Evolutionary conservation across 2,329 filamentous ascomycete species (phyloP), one percentile per base, ranked within the genome.

Genomic region (Sporothrix brasiliensis): DNA sequence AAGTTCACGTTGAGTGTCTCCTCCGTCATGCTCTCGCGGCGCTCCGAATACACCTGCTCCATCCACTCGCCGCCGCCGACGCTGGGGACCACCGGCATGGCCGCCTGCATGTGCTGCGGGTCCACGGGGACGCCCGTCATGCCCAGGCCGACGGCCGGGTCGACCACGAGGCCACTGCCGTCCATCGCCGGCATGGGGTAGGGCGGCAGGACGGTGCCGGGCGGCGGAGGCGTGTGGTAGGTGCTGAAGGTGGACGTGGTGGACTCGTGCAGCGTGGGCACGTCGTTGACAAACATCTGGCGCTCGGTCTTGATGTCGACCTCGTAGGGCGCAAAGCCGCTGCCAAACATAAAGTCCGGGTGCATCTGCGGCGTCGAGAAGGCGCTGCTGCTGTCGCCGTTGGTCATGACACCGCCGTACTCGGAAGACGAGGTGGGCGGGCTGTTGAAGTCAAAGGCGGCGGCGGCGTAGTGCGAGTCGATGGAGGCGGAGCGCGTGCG

Each of bases 301-400:
- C 92, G 87, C 82, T 97, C 94, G 0, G 94, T 97, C 86, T 94
- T 97, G 83, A 98, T 91, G 79, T 97, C 94, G 72, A 97, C 90
- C 80, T 97, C 94, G 79, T 96, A 97, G 0, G 94, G 93, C 24
- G 91, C 87, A 73, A 87, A 91, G 74, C 86, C 82, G 73, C 47
- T 61, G 49, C 79, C 79, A 72, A 86, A 85, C 80, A 87, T 84
- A 77, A 87, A 80, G 78, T 91, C 86, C 14, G 84, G 81, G 74
- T 87, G 91, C 81, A 90, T 86, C 82, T 87, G 85, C 21, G 83
- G 80, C 34, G 80, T 81, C 34, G 80, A 80, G 82, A 91, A 91
- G 77, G 83, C 86, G 76, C 85, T 88, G 44, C 27, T 47, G 67
- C 52, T 63, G 21, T 52, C 53, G 49, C 49, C 63, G 60, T 24